Evolutionary conservation across 2,329 filamentous ascomycete genomes (phyloP).

Genomic region (Penicillium sp.): DNA sequence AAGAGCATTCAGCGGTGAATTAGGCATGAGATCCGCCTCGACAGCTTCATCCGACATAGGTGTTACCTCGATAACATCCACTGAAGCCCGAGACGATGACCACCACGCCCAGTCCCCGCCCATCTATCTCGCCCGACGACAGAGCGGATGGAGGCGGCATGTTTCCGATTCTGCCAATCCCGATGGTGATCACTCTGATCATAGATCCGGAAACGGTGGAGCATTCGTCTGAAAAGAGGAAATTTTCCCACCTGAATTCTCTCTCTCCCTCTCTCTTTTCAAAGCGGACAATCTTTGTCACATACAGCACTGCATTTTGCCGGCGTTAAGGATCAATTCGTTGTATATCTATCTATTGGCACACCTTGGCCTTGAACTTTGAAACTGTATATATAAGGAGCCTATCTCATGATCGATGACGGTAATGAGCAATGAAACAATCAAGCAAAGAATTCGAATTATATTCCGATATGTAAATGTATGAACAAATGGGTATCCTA

Average conservation of each 20-base stretch:
- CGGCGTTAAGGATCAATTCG: not conserved
- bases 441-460: not conserved
- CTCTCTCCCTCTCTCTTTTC: not conserved
- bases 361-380: not conserved
- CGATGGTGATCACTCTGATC: conserved; percentile 7
- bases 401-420: conserved; percentile 17
- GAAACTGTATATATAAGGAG: conserved; percentile 9
- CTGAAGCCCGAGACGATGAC: conserved; percentile 7
- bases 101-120: not conserved
- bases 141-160: conserved; percentile 33
- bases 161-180: conserved; percentile 16
- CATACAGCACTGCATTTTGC: conserved; percentile 1
- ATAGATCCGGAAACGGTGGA: conserved; percentile 1
- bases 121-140: conserved; percentile 9
- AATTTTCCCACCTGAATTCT: not conserved
- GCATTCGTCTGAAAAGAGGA: conserved; percentile 5
- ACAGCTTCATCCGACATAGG: conserved; percentile 22
- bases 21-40: conserved; percentile 16
- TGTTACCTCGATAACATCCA: conserved; percentile 23
- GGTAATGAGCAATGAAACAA: conserved; percentile 15
- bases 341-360: conserved; percentile 1
- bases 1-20: conserved; percentile 10
- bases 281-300: not conserved
- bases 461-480: too few relatives aligned
- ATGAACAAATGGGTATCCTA: not conserved